Percentiles rank a stretch among this genome's conserved stretches.
phyloP scores from a whole-genome alignment of 176 grass and related monocot genomes.

The Metroxylon sagu region DNA sequence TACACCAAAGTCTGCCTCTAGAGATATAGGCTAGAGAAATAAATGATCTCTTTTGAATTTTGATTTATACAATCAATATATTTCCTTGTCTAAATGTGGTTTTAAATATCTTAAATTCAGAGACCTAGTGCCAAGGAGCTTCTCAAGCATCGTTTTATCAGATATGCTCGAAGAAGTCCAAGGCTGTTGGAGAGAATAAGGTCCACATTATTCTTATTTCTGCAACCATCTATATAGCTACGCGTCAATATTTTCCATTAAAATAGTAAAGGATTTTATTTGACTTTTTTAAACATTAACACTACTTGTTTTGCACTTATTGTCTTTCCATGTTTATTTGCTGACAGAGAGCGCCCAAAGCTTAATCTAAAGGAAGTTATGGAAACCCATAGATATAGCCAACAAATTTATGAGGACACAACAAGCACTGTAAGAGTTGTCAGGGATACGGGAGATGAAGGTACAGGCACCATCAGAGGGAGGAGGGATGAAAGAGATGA shows the following conservation, averaged over 20 bases:
- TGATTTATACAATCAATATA: too few species aligned
- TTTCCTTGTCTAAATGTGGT: too few species aligned
- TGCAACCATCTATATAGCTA: too few species aligned
- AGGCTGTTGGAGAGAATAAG: conserved; percentile 99
- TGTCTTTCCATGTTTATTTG: conserved; percentile 16
- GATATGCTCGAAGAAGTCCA: conserved; percentile 77
- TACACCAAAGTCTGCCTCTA: too few species aligned
- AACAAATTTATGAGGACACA: conserved; percentile 41
- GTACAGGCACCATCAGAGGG: too few species aligned
- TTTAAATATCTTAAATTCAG: conserved; percentile 42
- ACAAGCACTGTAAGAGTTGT: conserved; percentile 63
- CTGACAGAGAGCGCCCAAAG: conserved; percentile 68
- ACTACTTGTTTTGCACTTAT: conserved; percentile 14
- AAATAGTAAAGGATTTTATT: conserved; percentile 6
- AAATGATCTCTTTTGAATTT: too few species aligned
- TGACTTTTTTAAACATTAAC: conserved; percentile 9
- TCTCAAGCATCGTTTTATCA: conserved; percentile 94
- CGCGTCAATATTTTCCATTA: neutral
- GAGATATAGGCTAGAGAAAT: too few species aligned
- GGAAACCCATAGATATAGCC: conserved; percentile 39
- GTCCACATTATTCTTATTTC: conserved; percentile 8
- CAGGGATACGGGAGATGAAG: conserved; percentile 4
- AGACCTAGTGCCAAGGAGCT: conserved; percentile 96
- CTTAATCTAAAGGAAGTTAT: conserved; percentile 43
- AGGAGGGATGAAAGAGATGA: conserved; percentile 31